phyloP scores from a whole-genome alignment of 2,329 filamentous ascomycete species.

The Coniochaeta sp. region DNA sequence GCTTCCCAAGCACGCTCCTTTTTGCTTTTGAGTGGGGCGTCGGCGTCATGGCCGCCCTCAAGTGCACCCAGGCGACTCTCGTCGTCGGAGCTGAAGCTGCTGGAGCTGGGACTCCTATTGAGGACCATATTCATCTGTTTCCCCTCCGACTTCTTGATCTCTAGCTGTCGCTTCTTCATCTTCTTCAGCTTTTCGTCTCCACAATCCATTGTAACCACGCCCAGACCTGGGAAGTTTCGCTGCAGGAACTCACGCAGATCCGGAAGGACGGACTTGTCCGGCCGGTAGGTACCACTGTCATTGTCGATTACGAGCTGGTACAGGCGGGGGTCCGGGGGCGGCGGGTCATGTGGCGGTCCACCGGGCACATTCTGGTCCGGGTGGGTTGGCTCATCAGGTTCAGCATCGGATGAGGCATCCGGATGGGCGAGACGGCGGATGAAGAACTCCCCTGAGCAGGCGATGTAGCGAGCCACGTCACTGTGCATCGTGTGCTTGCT shows the following conservation, averaged over 20 bases:
- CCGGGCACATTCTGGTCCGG: slow-evolving; percentile 37
- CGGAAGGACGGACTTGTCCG: slow-evolving; percentile 69
- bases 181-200: slow-evolving; percentile 65
- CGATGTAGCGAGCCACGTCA: slow-evolving; percentile 84
- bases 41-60: slow-evolving; percentile 29
- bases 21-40: slow-evolving; percentile 34
- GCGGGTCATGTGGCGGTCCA: slow-evolving; percentile 35
- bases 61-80: slow-evolving; percentile 43
- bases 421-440: slow-evolving; percentile 56
- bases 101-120: slow-evolving; percentile 43
- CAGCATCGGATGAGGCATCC: slow-evolving; percentile 30
- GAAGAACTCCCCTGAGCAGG: slow-evolving; percentile 90
- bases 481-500: slow-evolving; percentile 98
- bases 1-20: slow-evolving; percentile 43
- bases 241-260: slow-evolving; percentile 63
- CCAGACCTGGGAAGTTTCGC: slow-evolving; percentile 68
- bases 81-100: slow-evolving; percentile 42
- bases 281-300: slow-evolving; percentile 87
- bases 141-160: slow-evolving; percentile 62
- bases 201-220: slow-evolving; percentile 68
- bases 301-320: slow-evolving; percentile 95
- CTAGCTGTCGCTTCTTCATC: slow-evolving; percentile 70
- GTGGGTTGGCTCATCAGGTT: slow-evolving; percentile 41
- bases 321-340: slow-evolving; percentile 39
- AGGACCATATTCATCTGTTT: slow-evolving; percentile 44